These are phyloP conservation scores for Ganoderma meredithae DNA, from an alignment of 1,284 basidiomycete species.

Conservation along the genomic window DNA sequence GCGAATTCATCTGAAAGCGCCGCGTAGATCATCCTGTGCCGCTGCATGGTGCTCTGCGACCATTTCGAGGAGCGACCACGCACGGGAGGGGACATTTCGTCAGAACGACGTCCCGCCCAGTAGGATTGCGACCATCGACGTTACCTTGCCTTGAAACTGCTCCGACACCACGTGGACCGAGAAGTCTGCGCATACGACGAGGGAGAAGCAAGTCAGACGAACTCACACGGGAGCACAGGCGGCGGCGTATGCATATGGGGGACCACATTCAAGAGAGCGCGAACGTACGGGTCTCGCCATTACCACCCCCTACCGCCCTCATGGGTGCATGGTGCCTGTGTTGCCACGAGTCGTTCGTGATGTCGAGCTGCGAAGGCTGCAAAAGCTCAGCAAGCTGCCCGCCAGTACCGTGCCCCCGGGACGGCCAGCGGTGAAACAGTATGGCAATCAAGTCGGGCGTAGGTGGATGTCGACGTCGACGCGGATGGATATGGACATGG, in stretches of 20 bases:
- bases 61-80: background rate
- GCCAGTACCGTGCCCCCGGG: background rate
- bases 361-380: conserved; percentile 62
- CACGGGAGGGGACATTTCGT: conserved; percentile 19
- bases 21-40: conserved; percentile 79
- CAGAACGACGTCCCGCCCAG: conserved; percentile 9
- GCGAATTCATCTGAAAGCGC: conserved; percentile 73
- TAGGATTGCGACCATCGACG: conserved; percentile 1
- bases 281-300: conserved; percentile 74
- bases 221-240: conserved; percentile 1
- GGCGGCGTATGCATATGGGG: conserved; percentile 8
- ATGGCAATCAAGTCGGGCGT: conserved; percentile 4
- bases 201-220: background rate
- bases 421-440: background rate
- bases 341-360: conserved; percentile 80
- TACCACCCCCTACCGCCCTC: conserved; percentile 67
- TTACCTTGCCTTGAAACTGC: conserved; percentile 75
- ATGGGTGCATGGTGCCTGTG: conserved; percentile 82
- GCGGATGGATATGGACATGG: conserved; percentile 14
- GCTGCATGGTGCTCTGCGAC: conserved; percentile 71
- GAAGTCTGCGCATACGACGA: conserved; percentile 61
- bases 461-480: background rate
- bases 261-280: conserved; percentile 25
- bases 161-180: conserved; percentile 75
- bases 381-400: conserved; percentile 63